Base-by-base conservation (phyloP, 2,329 filamentous ascomycete genomes). In the Diaporthe citrichinensis region DNA sequence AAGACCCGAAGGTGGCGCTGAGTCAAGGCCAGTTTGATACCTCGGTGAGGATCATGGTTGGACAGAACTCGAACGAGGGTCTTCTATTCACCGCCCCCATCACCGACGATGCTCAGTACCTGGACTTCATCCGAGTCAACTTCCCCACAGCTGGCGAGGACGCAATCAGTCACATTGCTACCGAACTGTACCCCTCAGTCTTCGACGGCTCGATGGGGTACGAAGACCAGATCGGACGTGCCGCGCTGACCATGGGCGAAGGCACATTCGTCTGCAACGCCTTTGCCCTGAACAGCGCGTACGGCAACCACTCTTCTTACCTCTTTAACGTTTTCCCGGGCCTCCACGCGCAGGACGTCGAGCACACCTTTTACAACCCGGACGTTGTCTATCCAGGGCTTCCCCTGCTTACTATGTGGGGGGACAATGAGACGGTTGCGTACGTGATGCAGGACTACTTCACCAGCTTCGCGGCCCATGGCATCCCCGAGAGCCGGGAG, bases 1-100 rank as follows among this genome's bases (percentile, higher is more conserved):
- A 46, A 46, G 28, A 34, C n/a, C 62, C 36, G 6, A 51, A 34
- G 41, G 62, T 46, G 23, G 41, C 49, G 14, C 28, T 68, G 31
- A 49, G 41, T n/a, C 39, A 25, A 23, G 62, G 62, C 36, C 10
- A 3, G 10, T 68, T 49, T 28, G 62, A 44, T 15, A 20, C 15
- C 4, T 49, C 31, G 17, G 44, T 68, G 12, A 34, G 12, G 14
- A 23, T 68, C 15, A 68, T 68, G 41, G 44, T 68, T 41, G 62
- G 36, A 4, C 44, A 68, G 15, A 68, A 68, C 41, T 31, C 41
- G 17, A 68, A 68, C 4, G 62, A 68, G 62, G 62, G 62, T 34
- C 62, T 68, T 23, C 23, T 68, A n/a, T 68, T 68, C 41, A 68
- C 62, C n/a, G 62, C 44, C 14, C 62, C 36, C 12, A 23, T 68